Conservation (phyloP, 768 basidiomycete genomes). For the Polyporus arcularius region DNA sequence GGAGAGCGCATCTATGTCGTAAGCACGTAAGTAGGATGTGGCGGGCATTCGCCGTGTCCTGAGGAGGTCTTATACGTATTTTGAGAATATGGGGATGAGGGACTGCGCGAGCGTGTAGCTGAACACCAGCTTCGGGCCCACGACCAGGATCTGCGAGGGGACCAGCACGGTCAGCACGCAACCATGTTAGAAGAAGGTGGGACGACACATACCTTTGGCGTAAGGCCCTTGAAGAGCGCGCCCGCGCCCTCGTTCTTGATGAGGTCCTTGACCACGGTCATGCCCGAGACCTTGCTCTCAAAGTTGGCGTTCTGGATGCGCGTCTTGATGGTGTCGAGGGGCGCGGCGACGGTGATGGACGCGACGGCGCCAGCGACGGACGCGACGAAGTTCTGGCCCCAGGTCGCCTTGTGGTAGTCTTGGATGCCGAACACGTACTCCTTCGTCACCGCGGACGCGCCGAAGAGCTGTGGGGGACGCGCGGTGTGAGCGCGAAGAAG, state of each 20-base stretch:
- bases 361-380: slow-evolving; percentile 93
- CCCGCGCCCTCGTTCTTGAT: slow-evolving; percentile 80
- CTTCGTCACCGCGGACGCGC: slow-evolving; percentile 92
- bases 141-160: slow-evolving; percentile 95
- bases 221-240: slow-evolving; percentile 96
- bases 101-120: slow-evolving; percentile 97
- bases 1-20: slow-evolving; percentile 11
- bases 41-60: neutral
- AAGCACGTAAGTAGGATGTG: neutral
- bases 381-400: slow-evolving; percentile 96
- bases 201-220: slow-evolving; percentile 73
- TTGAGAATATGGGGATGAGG: slow-evolving; percentile 88
- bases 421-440: slow-evolving; percentile 87
- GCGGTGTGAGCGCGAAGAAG: neutral
- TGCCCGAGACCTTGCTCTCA: slow-evolving; percentile 77
- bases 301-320: slow-evolving; percentile 99
- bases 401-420: slow-evolving; percentile 95
- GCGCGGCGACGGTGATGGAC: slow-evolving; percentile 94
- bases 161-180: too few species aligned
- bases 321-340: slow-evolving; percentile 94
- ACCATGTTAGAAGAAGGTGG: slow-evolving; percentile 39
- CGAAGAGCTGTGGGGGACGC: slow-evolving; percentile 76
- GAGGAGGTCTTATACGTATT: slow-evolving; percentile 60
- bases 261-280: slow-evolving; percentile 82
- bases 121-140: slow-evolving; percentile 97